Conservation (phyloP, 345 rosid species). For the Hirschfeldia incana region DNA sequence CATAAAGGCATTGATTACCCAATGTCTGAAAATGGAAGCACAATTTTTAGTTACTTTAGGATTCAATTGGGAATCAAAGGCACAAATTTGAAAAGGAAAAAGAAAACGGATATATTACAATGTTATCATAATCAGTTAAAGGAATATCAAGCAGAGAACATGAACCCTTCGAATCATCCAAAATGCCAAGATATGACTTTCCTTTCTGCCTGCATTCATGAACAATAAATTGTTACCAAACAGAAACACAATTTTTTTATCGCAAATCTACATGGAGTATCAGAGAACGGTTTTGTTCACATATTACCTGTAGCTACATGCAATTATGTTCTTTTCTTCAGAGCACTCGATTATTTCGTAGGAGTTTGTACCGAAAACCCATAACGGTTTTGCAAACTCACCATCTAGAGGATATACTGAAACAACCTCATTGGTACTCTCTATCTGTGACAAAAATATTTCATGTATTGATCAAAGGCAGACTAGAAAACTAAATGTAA, state of each 20-base stretch:
- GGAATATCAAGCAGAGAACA: constrained; percentile 78
- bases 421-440: constrained; percentile 29
- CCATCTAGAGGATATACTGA: constrained; percentile 64
- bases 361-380: constrained; percentile 83
- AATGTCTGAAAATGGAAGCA: constrained; percentile 51
- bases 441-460: constrained; percentile 50
- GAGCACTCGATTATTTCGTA: constrained; percentile 64
- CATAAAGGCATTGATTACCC: constrained; percentile 62
- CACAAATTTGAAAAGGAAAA: constrained; percentile 3
- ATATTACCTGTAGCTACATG: constrained; percentile 79
- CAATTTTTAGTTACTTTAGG: constrained; percentile 9
- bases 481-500: constrained; percentile 2
- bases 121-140: constrained; percentile 76
- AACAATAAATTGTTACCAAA: constrained; percentile 8
- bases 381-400: constrained; percentile 83
- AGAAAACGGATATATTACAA: constrained; percentile 49
- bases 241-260: constrained; percentile 2
- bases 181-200: constrained; percentile 74
- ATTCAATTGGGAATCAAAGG: constrained; percentile 1
- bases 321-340: constrained; percentile 62
- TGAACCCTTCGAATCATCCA: constrained; percentile 65
- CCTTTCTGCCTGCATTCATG: constrained; percentile 78
- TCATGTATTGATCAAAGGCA: not conserved
- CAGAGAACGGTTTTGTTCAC: constrained; percentile 10
- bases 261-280: not conserved